A percentile compares a stretch with the other conserved stretches of the same genome.
Conservation (phyloP, 768 basidiomycete species). For the Agrocybe chaxingu region DNA sequence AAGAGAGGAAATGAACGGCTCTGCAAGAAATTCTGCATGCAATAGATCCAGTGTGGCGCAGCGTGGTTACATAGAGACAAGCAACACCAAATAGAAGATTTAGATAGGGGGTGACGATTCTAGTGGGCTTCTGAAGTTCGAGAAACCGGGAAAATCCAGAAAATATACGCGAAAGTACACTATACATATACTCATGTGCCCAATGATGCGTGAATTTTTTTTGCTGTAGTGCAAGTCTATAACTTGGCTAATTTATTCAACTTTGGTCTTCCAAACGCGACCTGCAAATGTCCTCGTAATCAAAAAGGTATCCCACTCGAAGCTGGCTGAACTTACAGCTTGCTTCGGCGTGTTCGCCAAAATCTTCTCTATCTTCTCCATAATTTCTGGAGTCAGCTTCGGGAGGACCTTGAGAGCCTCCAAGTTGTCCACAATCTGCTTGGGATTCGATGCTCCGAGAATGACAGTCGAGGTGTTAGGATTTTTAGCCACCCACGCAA, state of each 20-base stretch:
- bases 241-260: constrained; percentile 19
- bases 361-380: constrained; percentile 67
- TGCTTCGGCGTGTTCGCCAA: constrained; percentile 49
- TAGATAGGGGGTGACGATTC: too few relatives aligned
- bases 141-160: too few relatives aligned
- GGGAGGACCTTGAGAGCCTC: constrained; percentile 70
- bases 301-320: neutral
- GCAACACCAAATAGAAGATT: too few relatives aligned
- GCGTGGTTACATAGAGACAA: too few relatives aligned
- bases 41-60: too few relatives aligned
- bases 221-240: neutral
- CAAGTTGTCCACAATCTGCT: constrained; percentile 65
- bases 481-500: constrained; percentile 73
- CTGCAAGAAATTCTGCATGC: too few relatives aligned
- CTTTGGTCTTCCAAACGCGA: constrained; percentile 18
- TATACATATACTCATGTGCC: neutral
- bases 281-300: constrained; percentile 8
- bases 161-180: neutral
- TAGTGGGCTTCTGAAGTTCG: too few relatives aligned
- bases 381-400: constrained; percentile 63
- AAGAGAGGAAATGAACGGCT: too few relatives aligned
- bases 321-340: constrained; percentile 26
- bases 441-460: constrained; percentile 60
- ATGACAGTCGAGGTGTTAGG: constrained; percentile 66
- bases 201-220: too few relatives aligned